These are phyloP conservation scores for Cyclostephanos invisitatus DNA, from an alignment of 108 stramenopile species.

Conservation along the genomic window DNA sequence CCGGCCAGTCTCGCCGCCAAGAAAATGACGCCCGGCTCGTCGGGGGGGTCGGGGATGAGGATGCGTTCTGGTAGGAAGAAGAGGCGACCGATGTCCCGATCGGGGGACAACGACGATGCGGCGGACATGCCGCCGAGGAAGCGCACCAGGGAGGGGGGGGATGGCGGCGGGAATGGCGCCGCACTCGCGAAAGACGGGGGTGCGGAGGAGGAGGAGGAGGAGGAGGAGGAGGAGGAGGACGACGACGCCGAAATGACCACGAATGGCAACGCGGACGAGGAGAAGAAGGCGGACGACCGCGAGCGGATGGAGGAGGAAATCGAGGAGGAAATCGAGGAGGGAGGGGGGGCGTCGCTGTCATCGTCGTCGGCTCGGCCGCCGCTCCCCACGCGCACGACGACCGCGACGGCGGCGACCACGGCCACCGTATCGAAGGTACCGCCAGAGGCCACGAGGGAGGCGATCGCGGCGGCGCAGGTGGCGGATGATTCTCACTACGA, in stretches of 20 bases:
- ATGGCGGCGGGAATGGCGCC: neutral
- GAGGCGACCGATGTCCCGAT: neutral
- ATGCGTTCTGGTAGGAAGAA: neutral
- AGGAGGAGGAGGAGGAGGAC: too few relatives aligned
- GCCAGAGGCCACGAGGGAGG: constrained; percentile 6
- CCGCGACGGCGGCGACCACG: neutral
- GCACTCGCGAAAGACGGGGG: too few relatives aligned
- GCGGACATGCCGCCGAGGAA: too few relatives aligned
- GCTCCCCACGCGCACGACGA: neutral
- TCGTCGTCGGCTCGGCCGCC: too few relatives aligned
- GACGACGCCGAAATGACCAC: neutral
- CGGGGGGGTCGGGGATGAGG: neutral
- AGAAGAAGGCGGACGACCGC: neutral
- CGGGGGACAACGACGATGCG: too few relatives aligned
- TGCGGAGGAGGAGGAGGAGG: too few relatives aligned
- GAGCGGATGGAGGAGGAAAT: neutral
- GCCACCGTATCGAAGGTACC: neutral
- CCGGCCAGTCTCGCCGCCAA: too few relatives aligned
- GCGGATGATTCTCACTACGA: neutral
- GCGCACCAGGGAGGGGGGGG: too few relatives aligned
- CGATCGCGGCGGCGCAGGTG: constrained; percentile 4
- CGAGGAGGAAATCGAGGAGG: too few relatives aligned
- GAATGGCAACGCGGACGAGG: neutral
- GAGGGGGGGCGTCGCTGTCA: too few relatives aligned
- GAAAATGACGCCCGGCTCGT: neutral